A percentile compares a stretch with the other conserved stretches of the same genome.
These are phyloP conservation scores for Myxozyma geophila DNA, from an alignment of 805 yeast genomes.

Conservation along the genomic window DNA sequence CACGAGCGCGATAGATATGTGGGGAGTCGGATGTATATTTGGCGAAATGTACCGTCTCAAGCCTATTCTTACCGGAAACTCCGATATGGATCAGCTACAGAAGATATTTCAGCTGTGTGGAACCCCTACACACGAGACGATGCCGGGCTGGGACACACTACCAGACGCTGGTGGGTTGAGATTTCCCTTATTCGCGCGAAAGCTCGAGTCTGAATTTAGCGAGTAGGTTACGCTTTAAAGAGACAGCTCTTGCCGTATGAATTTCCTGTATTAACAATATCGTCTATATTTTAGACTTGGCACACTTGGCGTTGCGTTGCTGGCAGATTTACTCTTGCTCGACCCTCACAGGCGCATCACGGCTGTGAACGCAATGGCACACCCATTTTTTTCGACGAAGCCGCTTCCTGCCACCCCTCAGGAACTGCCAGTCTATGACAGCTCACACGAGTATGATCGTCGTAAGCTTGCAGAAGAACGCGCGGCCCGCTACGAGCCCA, in stretches of 20 bases:
- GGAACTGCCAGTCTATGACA: slow-evolving; percentile 73
- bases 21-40: slow-evolving; percentile 95
- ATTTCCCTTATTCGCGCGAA: slow-evolving; percentile 26
- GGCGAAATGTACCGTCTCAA: slow-evolving; percentile 83
- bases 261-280: too few relatives aligned
- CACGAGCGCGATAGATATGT: slow-evolving; percentile 87
- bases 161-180: slow-evolving; percentile 50
- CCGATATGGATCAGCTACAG: slow-evolving; percentile 87
- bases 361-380: slow-evolving; percentile 75
- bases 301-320: slow-evolving; percentile 58
- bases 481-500: slow-evolving; percentile 41
- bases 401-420: slow-evolving; percentile 66
- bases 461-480: slow-evolving; percentile 15
- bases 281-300: slow-evolving; percentile 32
- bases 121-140: slow-evolving; percentile 85
- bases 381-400: slow-evolving; percentile 65
- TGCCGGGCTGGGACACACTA: slow-evolving; percentile 87
- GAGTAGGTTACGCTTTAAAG: slow-evolving; percentile 45
- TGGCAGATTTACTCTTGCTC: slow-evolving; percentile 64
- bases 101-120: slow-evolving; percentile 82
- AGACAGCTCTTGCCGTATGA: too few relatives aligned
- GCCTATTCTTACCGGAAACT: slow-evolving; percentile 83
- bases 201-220: slow-evolving; percentile 52
- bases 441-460: slow-evolving; percentile 85
- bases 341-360: slow-evolving; percentile 77